Conservation (phyloP, 768 basidiomycete species). For the Dentipellis sp. region DNA sequence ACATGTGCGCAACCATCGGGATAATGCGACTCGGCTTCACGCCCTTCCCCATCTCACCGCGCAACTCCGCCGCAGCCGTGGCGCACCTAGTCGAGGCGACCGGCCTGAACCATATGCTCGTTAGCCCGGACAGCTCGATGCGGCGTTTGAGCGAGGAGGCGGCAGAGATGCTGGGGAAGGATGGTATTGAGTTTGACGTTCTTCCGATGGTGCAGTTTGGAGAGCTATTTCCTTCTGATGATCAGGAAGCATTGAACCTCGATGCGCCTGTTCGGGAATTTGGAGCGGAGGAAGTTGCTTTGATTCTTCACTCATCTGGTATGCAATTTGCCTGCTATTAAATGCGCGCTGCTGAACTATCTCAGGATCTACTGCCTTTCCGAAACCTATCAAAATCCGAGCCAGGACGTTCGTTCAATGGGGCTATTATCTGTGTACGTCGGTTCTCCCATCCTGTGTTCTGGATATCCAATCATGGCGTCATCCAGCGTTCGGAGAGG, state of each 20-base stretch:
- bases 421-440: not conserved
- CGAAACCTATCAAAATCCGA: not conserved
- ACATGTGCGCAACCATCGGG: not conserved
- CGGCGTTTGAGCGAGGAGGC: slow-evolving; percentile 14
- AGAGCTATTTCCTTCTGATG: slow-evolving; percentile 10
- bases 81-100: slow-evolving; percentile 24
- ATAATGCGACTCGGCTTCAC: not conserved
- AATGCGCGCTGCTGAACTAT: not conserved
- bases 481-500: not conserved
- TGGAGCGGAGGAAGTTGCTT: not conserved
- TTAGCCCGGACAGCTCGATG: slow-evolving; percentile 14
- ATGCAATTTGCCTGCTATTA: not conserved
- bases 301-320: not conserved
- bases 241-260: not conserved
- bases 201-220: slow-evolving; percentile 12
- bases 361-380: slow-evolving; percentile 5
- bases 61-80: not conserved
- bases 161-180: slow-evolving; percentile 2
- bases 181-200: slow-evolving; percentile 2
- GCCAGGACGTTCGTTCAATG: not conserved
- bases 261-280: not conserved
- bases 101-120: slow-evolving; percentile 16
- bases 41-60: not conserved
- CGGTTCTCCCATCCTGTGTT: not conserved
- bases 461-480: not conserved